A percentile compares a stretch with the other conserved stretches of the same genome.
Conservation (phyloP, 192 early-diverging fungal genomes). For the Backusella liffmaniae region DNA sequence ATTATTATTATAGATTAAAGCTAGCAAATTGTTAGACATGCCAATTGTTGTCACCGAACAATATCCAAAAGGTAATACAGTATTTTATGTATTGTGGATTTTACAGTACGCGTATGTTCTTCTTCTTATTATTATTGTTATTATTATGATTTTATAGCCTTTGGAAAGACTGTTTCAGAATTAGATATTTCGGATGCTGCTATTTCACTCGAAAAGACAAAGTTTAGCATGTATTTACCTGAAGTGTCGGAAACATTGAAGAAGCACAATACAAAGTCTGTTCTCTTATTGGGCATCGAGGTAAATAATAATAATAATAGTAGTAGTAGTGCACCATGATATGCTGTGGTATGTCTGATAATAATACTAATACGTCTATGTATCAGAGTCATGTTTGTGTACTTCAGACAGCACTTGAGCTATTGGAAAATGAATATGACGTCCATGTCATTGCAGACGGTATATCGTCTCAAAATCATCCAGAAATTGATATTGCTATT, state of each 20-base stretch:
- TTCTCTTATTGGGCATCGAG: slow-evolving; percentile 92
- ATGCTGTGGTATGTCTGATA: background rate
- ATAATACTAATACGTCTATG: background rate
- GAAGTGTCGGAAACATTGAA: slow-evolving; percentile 57
- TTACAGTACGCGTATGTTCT: background rate
- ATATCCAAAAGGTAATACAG: slow-evolving; percentile 60
- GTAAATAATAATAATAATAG: slow-evolving; percentile 37
- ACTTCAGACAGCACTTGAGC: slow-evolving; percentile 89
- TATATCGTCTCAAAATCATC: slow-evolving; percentile 81
- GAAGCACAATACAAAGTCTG: slow-evolving; percentile 53
- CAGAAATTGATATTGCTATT: slow-evolving; percentile 84
- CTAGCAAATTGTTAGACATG: slow-evolving; percentile 70
- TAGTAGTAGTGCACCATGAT: background rate
- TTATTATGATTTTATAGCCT: slow-evolving; percentile 28
- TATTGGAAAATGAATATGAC: slow-evolving; percentile 71
- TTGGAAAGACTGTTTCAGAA: slow-evolving; percentile 77
- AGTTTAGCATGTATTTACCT: slow-evolving; percentile 85
- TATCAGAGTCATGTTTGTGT: slow-evolving; percentile 90
- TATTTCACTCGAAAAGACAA: slow-evolving; percentile 69
- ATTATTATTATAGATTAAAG: slow-evolving; percentile 51
- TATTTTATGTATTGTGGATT: background rate
- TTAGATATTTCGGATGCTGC: slow-evolving; percentile 68
- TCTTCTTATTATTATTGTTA: background rate
- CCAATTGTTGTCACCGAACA: slow-evolving; percentile 94
- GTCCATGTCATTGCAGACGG: slow-evolving; percentile 94